Percentiles rank a stretch among this genome's conserved stretches.
Conservation (phyloP, 2,329 filamentous ascomycete genomes). For the Trichoderma atrobrunneum region DNA sequence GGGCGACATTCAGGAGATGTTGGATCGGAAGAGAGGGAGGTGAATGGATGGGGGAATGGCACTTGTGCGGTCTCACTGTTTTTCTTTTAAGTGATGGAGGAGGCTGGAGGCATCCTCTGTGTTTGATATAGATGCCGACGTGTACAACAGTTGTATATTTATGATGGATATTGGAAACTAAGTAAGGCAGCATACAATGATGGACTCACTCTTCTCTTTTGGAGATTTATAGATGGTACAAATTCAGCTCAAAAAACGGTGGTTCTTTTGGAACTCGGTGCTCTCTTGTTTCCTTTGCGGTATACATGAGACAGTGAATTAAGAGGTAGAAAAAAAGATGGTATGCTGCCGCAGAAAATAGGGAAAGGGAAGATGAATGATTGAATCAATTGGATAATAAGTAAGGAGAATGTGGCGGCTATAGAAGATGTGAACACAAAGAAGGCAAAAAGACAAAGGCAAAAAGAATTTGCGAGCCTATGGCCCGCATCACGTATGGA, state of each 20-base stretch:
- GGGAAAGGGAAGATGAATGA: background rate
- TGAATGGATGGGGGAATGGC: background rate
- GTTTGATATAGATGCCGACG: background rate
- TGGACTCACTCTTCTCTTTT: constrained; percentile 6
- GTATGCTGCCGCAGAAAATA: background rate
- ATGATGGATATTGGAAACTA: background rate
- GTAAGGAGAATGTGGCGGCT: background rate
- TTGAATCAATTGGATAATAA: background rate
- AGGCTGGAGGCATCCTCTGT: background rate
- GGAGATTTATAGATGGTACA: background rate
- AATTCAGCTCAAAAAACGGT: background rate
- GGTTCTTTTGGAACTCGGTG: background rate
- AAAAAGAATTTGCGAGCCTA: background rate
- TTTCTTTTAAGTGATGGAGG: background rate
- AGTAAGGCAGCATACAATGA: background rate
- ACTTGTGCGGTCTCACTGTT: background rate
- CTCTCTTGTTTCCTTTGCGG: background rate
- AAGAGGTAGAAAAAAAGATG: background rate
- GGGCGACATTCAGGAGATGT: constrained; percentile 40
- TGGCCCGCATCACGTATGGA: constrained; percentile 14
- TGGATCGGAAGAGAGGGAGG: constrained; percentile 37
- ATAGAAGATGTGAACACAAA: background rate
- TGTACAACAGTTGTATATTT: constrained; percentile 10
- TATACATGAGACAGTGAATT: background rate
- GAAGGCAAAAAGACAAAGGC: background rate